These are phyloP conservation scores for Phytophthora constricta DNA, from an alignment of 352 stramenopile species.

Conservation along the genomic window DNA sequence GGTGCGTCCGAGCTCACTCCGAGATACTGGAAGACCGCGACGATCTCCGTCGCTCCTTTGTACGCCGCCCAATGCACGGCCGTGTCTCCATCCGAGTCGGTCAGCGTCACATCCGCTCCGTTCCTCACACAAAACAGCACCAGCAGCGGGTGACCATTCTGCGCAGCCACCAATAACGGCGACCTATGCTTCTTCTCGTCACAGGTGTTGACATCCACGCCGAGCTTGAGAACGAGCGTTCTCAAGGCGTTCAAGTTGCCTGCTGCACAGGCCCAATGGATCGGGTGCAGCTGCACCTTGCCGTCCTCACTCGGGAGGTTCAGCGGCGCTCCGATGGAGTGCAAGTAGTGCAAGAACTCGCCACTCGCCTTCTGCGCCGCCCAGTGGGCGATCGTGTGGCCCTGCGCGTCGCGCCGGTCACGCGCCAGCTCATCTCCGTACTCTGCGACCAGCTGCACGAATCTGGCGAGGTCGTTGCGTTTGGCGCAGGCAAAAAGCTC, in stretches of 20 bases:
- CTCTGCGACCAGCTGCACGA: conserved; percentile 55
- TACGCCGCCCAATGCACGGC: conserved; percentile 89
- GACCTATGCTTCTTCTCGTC: conserved; percentile 78
- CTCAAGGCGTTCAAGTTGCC: conserved; percentile 75
- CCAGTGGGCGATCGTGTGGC: conserved; percentile 81
- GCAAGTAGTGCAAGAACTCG: conserved; percentile 67
- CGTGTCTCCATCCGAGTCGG: conserved; percentile 75
- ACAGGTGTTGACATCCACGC: conserved; percentile 75
- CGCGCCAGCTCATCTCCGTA: conserved; percentile 49
- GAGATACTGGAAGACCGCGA: conserved; percentile 85
- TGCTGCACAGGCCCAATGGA: conserved; percentile 84
- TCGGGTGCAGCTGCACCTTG: conserved; percentile 67
- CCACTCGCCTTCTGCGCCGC: conserved; percentile 58
- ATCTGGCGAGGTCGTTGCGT: conserved; percentile 58
- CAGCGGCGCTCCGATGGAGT: conserved; percentile 53
- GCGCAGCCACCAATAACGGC: conserved; percentile 75
- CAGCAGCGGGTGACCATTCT: conserved; percentile 77
- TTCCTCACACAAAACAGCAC: conserved; percentile 82
- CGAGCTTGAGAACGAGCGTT: conserved; percentile 63
- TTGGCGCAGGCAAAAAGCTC: conserved; percentile 74
- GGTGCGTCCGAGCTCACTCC: conserved; percentile 65
- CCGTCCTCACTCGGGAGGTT: conserved; percentile 66
- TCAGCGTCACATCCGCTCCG: conserved; percentile 68
- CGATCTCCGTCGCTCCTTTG: conserved; percentile 84
- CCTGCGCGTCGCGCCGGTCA: conserved; percentile 55